Conservation (phyloP, 2,329 filamentous ascomycete genomes). For the Alternaria dauci region DNA sequence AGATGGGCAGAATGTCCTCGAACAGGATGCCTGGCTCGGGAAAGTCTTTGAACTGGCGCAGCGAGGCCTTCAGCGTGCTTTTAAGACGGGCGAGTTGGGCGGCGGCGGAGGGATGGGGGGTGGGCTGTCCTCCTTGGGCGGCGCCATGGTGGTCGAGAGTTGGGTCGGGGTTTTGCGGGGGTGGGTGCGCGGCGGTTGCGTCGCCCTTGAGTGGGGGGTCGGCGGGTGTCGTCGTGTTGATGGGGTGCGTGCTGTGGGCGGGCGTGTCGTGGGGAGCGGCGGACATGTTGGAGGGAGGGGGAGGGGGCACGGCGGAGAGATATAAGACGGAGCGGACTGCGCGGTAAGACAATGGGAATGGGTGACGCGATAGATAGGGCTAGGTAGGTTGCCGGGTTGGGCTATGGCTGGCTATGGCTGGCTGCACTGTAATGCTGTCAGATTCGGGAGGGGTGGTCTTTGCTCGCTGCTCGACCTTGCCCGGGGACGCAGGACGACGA, state of each 20-base stretch:
- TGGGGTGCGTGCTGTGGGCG: constrained; percentile 26
- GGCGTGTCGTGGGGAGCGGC: constrained; percentile 31
- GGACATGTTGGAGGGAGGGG: constrained; percentile 45
- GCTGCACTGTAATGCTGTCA: constrained; percentile 25
- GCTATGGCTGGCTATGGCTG: constrained; percentile 5
- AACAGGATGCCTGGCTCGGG: constrained; percentile 92
- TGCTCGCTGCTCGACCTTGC: constrained; percentile 14
- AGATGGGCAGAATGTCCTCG: constrained; percentile 97
- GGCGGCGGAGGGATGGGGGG: constrained; percentile 59
- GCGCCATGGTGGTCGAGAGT: constrained; percentile 47
- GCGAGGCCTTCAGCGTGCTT: constrained; percentile 72
- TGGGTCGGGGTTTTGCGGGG: constrained; percentile 44
- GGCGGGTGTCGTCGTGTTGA: constrained; percentile 30
- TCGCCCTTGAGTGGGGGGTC: constrained; percentile 30
- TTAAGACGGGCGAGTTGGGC: constrained; percentile 66
- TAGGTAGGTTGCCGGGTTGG: constrained; percentile 17
- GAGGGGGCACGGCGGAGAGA: constrained; percentile 17
- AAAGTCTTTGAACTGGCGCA: constrained; percentile 92
- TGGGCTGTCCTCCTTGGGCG: constrained; percentile 59
- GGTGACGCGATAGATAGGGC: constrained; percentile 20
- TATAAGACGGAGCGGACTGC: constrained; percentile 20
- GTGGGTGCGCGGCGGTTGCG: constrained; percentile 46
- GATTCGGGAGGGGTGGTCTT: constrained; percentile 3
- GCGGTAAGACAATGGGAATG: constrained; percentile 17
- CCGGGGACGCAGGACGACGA: constrained; percentile 16